Evolutionary conservation across 2,329 filamentous ascomycete species (phyloP), one percentile per base, ranked within the genome.

Genomic region (Sporothrix pseudoabietina): DNA sequence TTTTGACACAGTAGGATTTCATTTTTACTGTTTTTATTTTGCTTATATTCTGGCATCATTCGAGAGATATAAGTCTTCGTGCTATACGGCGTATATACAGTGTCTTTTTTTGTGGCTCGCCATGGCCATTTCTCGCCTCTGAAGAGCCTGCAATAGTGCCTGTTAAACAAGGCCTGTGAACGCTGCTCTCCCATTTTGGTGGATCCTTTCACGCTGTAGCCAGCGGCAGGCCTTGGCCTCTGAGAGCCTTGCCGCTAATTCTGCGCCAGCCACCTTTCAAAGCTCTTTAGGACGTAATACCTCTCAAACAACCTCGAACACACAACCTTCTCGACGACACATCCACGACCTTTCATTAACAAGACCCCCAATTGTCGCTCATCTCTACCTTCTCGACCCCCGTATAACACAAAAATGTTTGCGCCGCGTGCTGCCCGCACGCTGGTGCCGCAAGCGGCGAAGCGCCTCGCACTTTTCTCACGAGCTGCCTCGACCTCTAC

Each of bases 401-500:
- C 30, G 3, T 16, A 9, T n/a, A 30, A 5, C 10, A 7, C 49
- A n/a, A 55, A 55, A 22, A 76, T 76, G 75, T 66, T 63, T 22
- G 26, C 68, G 12, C 54, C 72, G 9, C 72, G 70, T 6, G 49
- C 66, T 26, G 30, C 54, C 14, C 72, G 66, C 35, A 12, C 65
- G 9, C 59, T 74, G 57, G 41, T 69, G 49, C 69, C 71, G 39
- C 55, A 54, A 30, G 49, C 54, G 16, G 69, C 54, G 12, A 41
- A 83, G 44, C 69, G 71, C 14, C 44, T 69, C 35, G 54, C 71
- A 1, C 6, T 66, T 14, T 39, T 47, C 22, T 35, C 52, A 0
- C 55, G 26, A 9, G 55, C 69, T 0, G 59, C 69, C 7, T n/a
- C 39, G 7, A 26, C 61, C 22, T 4, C 54, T 1, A 5, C 66